Percentiles rank a stretch among this genome's conserved stretches.
These are phyloP conservation scores for Schizosaccharomyces lindneri DNA, from an alignment of 805 yeast genomes.

Conservation along the genomic window DNA sequence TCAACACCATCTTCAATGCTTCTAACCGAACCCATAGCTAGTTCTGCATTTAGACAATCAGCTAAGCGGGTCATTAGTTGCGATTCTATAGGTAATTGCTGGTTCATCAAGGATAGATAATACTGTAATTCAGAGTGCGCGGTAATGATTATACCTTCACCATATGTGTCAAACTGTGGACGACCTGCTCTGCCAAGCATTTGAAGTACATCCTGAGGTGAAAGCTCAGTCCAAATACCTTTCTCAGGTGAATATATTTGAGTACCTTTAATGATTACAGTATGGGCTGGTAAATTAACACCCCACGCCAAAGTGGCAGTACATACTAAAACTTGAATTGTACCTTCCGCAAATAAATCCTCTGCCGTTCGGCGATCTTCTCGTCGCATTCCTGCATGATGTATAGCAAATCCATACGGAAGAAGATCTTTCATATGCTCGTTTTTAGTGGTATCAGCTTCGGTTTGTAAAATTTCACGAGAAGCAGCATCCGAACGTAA, in stretches of 20 bases:
- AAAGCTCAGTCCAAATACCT: conserved; percentile 55
- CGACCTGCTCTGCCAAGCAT: conserved; percentile 98
- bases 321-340: conserved; percentile 58
- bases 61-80: conserved; percentile 47
- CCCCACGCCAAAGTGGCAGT: conserved; percentile 96
- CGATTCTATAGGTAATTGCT: conserved; percentile 79
- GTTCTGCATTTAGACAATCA: conserved; percentile 67
- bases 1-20: conserved; percentile 38
- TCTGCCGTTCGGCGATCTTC: conserved; percentile 57
- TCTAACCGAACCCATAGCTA: conserved; percentile 44
- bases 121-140: conserved; percentile 66
- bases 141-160: conserved; percentile 85
- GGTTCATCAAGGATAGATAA: conserved; percentile 71
- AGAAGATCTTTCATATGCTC: conserved; percentile 32
- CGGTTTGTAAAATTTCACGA: conserved; percentile 39
- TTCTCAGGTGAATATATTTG: conserved; percentile 77
- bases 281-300: conserved; percentile 84
- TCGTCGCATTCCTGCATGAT: conserved; percentile 69
- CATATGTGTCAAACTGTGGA: conserved; percentile 76
- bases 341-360: conserved; percentile 71
- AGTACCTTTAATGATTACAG: conserved; percentile 81
- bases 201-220: conserved; percentile 84
- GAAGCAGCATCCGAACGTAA: conserved; percentile 28
- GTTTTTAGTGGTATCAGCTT: conserved; percentile 31
- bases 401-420: conserved; percentile 59